A percentile compares a stretch with the other conserved stretches of the same genome.
Conservation (phyloP, 495 filamentous ascomycete species). For the Schizothecium vesticola region DNA sequence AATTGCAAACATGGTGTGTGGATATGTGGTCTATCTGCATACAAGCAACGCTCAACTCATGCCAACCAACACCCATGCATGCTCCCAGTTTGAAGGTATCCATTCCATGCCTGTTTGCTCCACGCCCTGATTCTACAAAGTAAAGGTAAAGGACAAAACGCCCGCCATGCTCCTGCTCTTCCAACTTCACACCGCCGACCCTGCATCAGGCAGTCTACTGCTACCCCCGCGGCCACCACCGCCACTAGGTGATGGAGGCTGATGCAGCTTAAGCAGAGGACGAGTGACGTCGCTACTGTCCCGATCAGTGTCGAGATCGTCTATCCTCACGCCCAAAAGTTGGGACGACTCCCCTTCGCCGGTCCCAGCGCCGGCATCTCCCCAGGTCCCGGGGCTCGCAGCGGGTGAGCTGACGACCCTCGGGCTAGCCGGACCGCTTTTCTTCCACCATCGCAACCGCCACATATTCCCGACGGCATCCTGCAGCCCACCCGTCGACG, state of each 20-base stretch:
- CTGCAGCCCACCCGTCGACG: slow-evolving; percentile 30
- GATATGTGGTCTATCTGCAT: not conserved
- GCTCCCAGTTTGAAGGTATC: not conserved
- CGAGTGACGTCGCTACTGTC: not conserved
- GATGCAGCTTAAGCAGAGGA: not conserved
- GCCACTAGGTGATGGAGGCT: not conserved
- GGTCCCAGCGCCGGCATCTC: not conserved
- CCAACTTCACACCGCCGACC: not conserved
- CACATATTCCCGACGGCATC: slow-evolving; percentile 34
- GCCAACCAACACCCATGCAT: not conserved
- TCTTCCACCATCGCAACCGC: slow-evolving; percentile 39
- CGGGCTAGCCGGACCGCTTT: slow-evolving; percentile 1
- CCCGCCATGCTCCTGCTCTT: not conserved
- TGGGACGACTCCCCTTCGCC: not conserved
- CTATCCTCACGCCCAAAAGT: not conserved
- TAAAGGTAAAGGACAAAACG: not conserved
- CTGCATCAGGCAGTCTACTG: not conserved
- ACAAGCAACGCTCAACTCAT: not conserved
- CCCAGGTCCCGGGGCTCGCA: not conserved
- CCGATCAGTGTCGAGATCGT: not conserved
- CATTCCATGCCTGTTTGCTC: not conserved
- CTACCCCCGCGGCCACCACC: not conserved
- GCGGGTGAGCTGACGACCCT: slow-evolving; percentile 2
- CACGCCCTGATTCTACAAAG: not conserved
- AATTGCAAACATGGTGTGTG: not conserved